Evolutionary conservation across 2,329 filamentous ascomycete species (phyloP).

Genomic region (Fusarium piperis): DNA sequence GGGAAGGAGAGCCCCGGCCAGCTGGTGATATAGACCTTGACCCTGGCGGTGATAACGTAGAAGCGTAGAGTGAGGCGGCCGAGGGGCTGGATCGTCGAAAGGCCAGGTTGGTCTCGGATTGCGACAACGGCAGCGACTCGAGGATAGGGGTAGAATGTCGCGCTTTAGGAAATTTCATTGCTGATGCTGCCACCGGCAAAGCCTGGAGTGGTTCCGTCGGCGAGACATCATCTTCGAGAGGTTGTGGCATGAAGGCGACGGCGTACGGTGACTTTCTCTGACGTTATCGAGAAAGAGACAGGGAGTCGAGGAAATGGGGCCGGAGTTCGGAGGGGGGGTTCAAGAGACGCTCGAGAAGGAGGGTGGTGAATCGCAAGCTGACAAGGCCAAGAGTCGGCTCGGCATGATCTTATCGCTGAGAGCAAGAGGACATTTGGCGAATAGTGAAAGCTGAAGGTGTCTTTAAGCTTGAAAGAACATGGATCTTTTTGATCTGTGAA

Average conservation of each 20-base stretch:
- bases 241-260: constrained; percentile 72
- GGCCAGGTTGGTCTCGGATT: constrained; percentile 63
- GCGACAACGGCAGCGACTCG: constrained; percentile 56
- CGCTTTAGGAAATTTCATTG: constrained; percentile 67
- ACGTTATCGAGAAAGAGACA: constrained; percentile 14
- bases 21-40: constrained; percentile 76
- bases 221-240: constrained; percentile 67
- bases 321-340: constrained; percentile 26
- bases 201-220: constrained; percentile 75
- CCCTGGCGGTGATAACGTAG: constrained; percentile 72
- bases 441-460: constrained; percentile 10
- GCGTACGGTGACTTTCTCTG: constrained; percentile 18
- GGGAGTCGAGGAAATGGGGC: constrained; percentile 8
- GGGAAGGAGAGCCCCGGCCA: constrained; percentile 67
- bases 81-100: constrained; percentile 66
- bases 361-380: constrained; percentile 34
- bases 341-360: constrained; percentile 39
- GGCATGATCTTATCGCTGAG: constrained; percentile 44
- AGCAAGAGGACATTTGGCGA: constrained; percentile 11
- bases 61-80: constrained; percentile 70
- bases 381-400: constrained; percentile 35
- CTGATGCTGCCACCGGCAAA: constrained; percentile 72
- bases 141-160: constrained; percentile 66
- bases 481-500: constrained; percentile 20
- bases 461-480: constrained; percentile 17